Conservation (phyloP, 257 asterid species). For the Jasminum sambac region DNA sequence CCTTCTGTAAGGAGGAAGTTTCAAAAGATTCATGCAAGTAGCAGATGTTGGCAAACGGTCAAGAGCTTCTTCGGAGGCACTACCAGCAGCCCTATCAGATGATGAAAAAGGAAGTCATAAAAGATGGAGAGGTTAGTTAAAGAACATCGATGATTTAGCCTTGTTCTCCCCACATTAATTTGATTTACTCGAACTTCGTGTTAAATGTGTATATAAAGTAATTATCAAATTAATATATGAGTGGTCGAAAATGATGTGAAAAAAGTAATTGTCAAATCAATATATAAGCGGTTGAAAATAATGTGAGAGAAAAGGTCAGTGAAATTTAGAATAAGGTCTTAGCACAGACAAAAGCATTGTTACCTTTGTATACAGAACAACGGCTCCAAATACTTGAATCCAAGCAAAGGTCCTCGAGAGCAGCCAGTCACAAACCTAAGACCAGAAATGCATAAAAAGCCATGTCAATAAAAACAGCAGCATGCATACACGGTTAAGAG, state of each 20-base stretch:
- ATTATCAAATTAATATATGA: too few relatives aligned
- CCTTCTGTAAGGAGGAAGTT: slow-evolving; percentile 98
- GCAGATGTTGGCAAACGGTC: slow-evolving; percentile 96
- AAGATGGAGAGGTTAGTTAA: slow-evolving; percentile 5
- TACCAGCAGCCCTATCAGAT: slow-evolving; percentile 76
- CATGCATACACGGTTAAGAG: neutral
- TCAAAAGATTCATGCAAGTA: slow-evolving; percentile 97
- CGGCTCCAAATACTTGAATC: slow-evolving; percentile 91
- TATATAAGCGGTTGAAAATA: too few relatives aligned
- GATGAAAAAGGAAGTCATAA: slow-evolving; percentile 3
- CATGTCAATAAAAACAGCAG: slow-evolving; percentile 13
- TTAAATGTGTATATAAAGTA: too few relatives aligned
- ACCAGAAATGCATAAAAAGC: slow-evolving; percentile 16
- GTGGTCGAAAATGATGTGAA: too few relatives aligned
- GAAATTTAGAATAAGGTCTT: too few relatives aligned
- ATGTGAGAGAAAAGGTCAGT: too few relatives aligned
- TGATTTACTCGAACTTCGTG: too few relatives aligned
- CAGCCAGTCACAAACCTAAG: slow-evolving; percentile 93
- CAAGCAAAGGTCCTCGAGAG: slow-evolving; percentile 98
- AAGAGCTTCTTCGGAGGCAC: slow-evolving; percentile 81
- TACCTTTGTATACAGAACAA: slow-evolving; percentile 92
- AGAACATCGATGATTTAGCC: slow-evolving; percentile 6
- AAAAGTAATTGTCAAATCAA: too few relatives aligned
- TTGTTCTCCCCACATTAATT: too few relatives aligned
- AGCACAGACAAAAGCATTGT: neutral